These are phyloP conservation scores for Erythrophleum ivorense DNA, from an alignment of 331 rosid genomes.

Conservation along the genomic window DNA sequence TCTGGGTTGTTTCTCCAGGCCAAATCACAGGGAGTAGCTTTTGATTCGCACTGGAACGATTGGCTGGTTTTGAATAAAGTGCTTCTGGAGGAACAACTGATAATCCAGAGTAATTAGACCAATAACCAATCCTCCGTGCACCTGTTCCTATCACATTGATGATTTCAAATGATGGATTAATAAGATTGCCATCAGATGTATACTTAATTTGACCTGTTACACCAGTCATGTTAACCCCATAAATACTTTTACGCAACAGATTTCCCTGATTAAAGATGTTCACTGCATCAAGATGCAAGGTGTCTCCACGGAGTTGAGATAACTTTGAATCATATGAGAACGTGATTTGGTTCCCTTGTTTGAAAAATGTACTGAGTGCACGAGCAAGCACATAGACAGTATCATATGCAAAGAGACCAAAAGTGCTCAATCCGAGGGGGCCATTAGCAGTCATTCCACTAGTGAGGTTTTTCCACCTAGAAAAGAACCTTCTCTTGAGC, in stretches of 20 bases:
- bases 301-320: conserved; percentile 45
- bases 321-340: conserved; percentile 73
- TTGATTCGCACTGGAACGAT: conserved; percentile 63
- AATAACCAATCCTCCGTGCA: conserved; percentile 78
- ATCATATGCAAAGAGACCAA: conserved; percentile 84
- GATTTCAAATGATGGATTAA: conserved; percentile 81
- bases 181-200: conserved; percentile 63
- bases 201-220: conserved; percentile 71
- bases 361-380: conserved; percentile 75
- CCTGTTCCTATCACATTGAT: conserved; percentile 87
- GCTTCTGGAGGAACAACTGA: conserved; percentile 71
- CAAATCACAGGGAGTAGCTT: conserved; percentile 63
- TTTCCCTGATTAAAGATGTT: conserved; percentile 77
- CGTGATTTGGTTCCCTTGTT: conserved; percentile 75
- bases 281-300: conserved; percentile 72
- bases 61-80: conserved; percentile 68
- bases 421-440: conserved; percentile 66
- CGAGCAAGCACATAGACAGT: conserved; percentile 91
- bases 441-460: conserved; percentile 49
- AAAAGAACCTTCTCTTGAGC: conserved; percentile 62
- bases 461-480: conserved; percentile 84
- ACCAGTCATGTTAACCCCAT: conserved; percentile 79
- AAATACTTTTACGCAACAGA: conserved; percentile 56
- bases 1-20: conserved; percentile 82
- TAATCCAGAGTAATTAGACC: conserved; percentile 92